These are phyloP conservation scores for Exutisphaerella laricina DNA, from an alignment of 2,329 filamentous ascomycete genomes.

Conservation along the genomic window DNA sequence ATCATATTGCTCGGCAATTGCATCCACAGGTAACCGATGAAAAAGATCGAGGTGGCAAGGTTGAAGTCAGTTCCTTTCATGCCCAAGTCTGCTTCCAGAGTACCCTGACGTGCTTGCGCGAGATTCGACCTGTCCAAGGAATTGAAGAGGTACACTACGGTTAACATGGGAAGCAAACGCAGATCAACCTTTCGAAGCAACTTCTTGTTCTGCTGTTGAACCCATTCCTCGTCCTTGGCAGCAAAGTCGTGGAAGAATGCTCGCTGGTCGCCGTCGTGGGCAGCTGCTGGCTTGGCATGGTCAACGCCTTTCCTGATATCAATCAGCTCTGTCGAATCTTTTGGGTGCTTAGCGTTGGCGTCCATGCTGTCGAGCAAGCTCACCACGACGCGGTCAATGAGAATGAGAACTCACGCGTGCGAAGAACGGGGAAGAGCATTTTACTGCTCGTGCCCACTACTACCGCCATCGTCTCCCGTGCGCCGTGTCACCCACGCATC, in stretches of 20 bases:
- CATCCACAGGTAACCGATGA: slow-evolving; percentile 56
- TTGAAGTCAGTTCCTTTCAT: slow-evolving; percentile 56
- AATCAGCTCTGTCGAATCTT: slow-evolving; percentile 5
- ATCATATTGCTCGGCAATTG: slow-evolving; percentile 58
- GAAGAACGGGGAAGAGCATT: slow-evolving; percentile 1
- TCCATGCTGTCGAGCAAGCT: slow-evolving; percentile 4
- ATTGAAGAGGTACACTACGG: slow-evolving; percentile 71
- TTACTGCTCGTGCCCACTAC: slow-evolving; percentile 3
- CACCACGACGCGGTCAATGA: background rate
- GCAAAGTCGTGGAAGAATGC: slow-evolving; percentile 8
- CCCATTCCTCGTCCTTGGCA: slow-evolving; percentile 10
- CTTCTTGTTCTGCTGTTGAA: slow-evolving; percentile 9
- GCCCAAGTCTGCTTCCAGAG: slow-evolving; percentile 48
- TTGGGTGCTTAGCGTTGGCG: slow-evolving; percentile 2
- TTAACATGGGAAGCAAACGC: slow-evolving; percentile 60
- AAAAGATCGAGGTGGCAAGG: slow-evolving; percentile 50
- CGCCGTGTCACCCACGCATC: background rate
- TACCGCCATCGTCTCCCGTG: slow-evolving; percentile 5
- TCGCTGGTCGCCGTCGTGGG: background rate
- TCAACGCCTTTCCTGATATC: slow-evolving; percentile 9
- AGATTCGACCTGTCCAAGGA: slow-evolving; percentile 55
- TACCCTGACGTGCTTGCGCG: slow-evolving; percentile 51
- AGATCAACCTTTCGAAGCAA: slow-evolving; percentile 66
- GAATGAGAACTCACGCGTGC: background rate
- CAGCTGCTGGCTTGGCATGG: background rate